Percentiles rank a stretch among this genome's conserved stretches.
Evolutionary conservation across 1,284 basidiomycete genomes (phyloP).

Genomic region (Caloboletus inedulis): DNA sequence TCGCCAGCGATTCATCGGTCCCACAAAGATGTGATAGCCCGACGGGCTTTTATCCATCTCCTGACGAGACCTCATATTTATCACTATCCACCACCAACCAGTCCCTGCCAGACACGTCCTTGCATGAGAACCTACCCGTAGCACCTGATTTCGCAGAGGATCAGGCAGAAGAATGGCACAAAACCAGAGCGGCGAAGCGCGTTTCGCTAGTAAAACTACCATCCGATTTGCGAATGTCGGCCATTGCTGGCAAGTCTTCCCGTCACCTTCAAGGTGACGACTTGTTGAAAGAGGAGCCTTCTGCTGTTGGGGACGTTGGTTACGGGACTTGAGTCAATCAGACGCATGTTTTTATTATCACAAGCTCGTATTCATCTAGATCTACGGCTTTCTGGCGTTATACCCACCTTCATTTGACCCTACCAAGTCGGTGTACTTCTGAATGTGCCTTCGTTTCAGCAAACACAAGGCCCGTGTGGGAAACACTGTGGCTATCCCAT

Average conservation of each 20-base stretch:
- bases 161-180: conserved; percentile 80
- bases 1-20: conserved; percentile 39
- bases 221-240: conserved; percentile 48
- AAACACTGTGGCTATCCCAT: too few relatives aligned
- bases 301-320: background rate
- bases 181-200: conserved; percentile 77
- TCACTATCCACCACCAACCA: conserved; percentile 35
- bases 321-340: conserved; percentile 8
- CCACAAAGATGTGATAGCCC: conserved; percentile 17
- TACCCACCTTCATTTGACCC: conserved; percentile 10
- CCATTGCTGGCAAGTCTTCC: conserved; percentile 21
- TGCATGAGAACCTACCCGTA: conserved; percentile 47
- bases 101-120: conserved; percentile 18
- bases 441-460: background rate
- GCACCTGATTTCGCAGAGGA: conserved; percentile 50
- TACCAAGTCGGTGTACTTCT: background rate
- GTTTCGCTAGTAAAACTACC: conserved; percentile 76
- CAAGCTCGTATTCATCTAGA: conserved; percentile 6
- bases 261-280: conserved; percentile 5
- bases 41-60: conserved; percentile 17
- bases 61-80: conserved; percentile 24
- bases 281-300: conserved; percentile 10
- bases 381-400: conserved; percentile 6
- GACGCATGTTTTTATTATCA: conserved; percentile 7
- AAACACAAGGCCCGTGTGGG: too few relatives aligned